These are phyloP conservation scores for Aurantiochytrium sp. DNA, from an alignment of 108 stramenopile species.

Conservation along the genomic window DNA sequence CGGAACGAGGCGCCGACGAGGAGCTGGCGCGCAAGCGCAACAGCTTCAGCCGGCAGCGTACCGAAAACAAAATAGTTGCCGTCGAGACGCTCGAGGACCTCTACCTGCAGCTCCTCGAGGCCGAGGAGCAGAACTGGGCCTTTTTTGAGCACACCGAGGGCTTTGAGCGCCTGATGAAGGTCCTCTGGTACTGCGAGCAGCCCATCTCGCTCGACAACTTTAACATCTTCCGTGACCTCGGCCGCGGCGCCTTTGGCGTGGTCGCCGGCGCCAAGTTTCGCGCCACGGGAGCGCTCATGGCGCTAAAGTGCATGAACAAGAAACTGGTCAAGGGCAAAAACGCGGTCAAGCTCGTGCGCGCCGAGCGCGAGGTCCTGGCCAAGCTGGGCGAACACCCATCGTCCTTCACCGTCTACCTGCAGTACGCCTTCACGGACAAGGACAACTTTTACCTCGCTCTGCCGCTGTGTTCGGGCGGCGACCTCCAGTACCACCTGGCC, in stretches of 20 bases:
- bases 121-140: not conserved
- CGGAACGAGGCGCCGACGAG: not conserved
- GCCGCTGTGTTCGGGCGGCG: slow-evolving; percentile 94
- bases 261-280: slow-evolving; percentile 57
- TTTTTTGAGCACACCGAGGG: not conserved
- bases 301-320: slow-evolving; percentile 81
- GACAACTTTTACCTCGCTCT: slow-evolving; percentile 83
- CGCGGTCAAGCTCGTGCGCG: slow-evolving; percentile 76
- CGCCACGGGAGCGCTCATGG: slow-evolving; percentile 60
- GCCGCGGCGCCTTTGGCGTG: slow-evolving; percentile 59
- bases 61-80: not conserved
- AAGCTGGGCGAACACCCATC: slow-evolving; percentile 60
- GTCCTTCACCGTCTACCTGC: slow-evolving; percentile 90
- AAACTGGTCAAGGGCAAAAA: slow-evolving; percentile 85
- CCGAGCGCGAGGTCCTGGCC: slow-evolving; percentile 77
- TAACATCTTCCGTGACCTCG: slow-evolving; percentile 57
- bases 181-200: not conserved
- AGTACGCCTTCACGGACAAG: slow-evolving; percentile 84
- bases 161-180: not conserved
- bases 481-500: slow-evolving; percentile 74
- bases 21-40: slow-evolving; percentile 25
- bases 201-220: slow-evolving; percentile 45
- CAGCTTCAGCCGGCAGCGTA: not conserved
- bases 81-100: not conserved
- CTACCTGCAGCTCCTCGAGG: not conserved